Percentiles rank a stretch among this genome's conserved stretches.
Evolutionary conservation across 768 basidiomycete genomes (phyloP).

Genomic region (Amanita thiersii): DNA sequence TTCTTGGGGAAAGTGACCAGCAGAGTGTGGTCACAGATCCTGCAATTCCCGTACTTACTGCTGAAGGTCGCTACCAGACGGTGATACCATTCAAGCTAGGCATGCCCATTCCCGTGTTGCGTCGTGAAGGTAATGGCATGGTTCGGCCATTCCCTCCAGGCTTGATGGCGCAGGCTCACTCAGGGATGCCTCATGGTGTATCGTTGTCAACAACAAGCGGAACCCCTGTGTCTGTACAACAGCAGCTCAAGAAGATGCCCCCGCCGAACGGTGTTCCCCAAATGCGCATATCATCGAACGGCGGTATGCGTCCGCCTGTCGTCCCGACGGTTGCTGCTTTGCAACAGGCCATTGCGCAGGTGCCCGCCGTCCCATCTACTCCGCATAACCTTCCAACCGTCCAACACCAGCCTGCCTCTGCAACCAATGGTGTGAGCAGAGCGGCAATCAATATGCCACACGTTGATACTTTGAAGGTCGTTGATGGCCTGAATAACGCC

Average conservation of each 20-base stretch:
- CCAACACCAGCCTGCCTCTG: slow-evolving; percentile 26
- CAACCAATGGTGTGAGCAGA: slow-evolving; percentile 26
- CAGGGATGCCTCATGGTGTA: slow-evolving; percentile 2
- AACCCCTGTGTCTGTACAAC: slow-evolving; percentile 49
- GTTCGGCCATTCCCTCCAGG: slow-evolving; percentile 18
- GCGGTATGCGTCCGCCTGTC: slow-evolving; percentile 42
- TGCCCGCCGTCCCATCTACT: not conserved
- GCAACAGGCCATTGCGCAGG: slow-evolving; percentile 27
- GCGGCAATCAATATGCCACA: slow-evolving; percentile 40
- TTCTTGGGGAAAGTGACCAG: slow-evolving; percentile 50
- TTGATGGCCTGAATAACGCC: slow-evolving; percentile 19
- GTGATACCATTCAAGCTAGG: slow-evolving; percentile 44
- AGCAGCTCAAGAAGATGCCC: slow-evolving; percentile 57
- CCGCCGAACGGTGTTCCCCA: slow-evolving; percentile 46
- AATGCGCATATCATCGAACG: slow-evolving; percentile 54
- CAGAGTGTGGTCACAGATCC: slow-evolving; percentile 43
- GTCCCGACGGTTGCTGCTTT: slow-evolving; percentile 25
- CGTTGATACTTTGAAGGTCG: slow-evolving; percentile 30
- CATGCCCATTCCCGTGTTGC: slow-evolving; percentile 24
- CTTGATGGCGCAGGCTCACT: slow-evolving; percentile 6
- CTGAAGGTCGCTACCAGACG: slow-evolving; percentile 43
- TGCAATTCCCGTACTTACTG: slow-evolving; percentile 29
- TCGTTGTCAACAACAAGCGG: slow-evolving; percentile 23
- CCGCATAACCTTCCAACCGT: slow-evolving; percentile 22
- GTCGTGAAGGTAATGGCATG: slow-evolving; percentile 24